A percentile compares a stretch with the other conserved stretches of the same genome.
Evolutionary conservation across 1,284 basidiomycete genomes (phyloP).

Genomic region (Tremellales sp.): DNA sequence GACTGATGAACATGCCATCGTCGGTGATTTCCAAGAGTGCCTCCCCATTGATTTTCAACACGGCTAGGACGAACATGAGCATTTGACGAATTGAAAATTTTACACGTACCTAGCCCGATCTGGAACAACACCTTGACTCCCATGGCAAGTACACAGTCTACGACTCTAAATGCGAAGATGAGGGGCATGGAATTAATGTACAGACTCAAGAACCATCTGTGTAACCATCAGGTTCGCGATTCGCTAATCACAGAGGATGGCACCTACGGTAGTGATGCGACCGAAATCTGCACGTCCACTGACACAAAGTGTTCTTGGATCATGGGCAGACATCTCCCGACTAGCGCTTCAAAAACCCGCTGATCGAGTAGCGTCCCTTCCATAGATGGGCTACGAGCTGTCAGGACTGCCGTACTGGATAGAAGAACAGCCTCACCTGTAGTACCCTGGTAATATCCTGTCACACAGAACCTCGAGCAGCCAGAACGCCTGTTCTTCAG

Average conservation of each 20-base stretch:
- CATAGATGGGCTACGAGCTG: constrained; percentile 77
- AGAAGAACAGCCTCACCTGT: constrained; percentile 59
- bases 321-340: constrained; percentile 80
- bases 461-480: constrained; percentile 93
- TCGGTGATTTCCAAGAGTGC: constrained; percentile 92
- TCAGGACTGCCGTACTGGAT: constrained; percentile 1
- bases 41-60: constrained; percentile 97
- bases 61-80: constrained; percentile 56
- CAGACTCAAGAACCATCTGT: constrained; percentile 87
- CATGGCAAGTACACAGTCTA: constrained; percentile 99
- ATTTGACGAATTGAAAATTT: neutral
- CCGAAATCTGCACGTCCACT: constrained; percentile 94
- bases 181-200: constrained; percentile 99
- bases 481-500: constrained; percentile 99
- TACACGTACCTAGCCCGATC: constrained; percentile 48
- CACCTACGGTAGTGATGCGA: constrained; percentile 77
- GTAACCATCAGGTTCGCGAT: constrained; percentile 1
- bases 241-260: neutral
- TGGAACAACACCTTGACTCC: constrained; percentile 98
- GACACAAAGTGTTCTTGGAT: constrained; percentile 89
- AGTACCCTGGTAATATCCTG: constrained; percentile 92
- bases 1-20: constrained; percentile 92
- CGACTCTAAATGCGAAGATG: constrained; percentile 97
- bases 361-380: constrained; percentile 97
- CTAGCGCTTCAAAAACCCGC: constrained; percentile 95